phyloP scores from a whole-genome alignment of 495 filamentous ascomycete genomes.

The Evansstolkia leycettana region DNA sequence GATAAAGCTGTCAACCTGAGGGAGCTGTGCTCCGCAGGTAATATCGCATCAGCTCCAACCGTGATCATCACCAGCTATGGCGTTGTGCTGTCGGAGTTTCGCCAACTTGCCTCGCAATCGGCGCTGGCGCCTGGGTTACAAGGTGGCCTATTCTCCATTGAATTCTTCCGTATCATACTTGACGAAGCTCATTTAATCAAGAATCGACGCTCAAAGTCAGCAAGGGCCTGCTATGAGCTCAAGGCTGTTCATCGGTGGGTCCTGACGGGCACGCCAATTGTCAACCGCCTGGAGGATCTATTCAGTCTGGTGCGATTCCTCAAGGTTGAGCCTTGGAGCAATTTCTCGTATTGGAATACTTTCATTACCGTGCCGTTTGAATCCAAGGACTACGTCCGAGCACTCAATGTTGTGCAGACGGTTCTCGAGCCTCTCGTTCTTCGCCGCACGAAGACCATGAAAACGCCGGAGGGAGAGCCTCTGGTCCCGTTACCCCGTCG shows the following conservation, averaged over 20 bases:
- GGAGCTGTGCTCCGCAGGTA: conserved; percentile 64
- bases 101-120: conserved; percentile 43
- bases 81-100: conserved; percentile 80
- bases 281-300: conserved; percentile 93
- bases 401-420: conserved; percentile 92
- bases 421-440: conserved; percentile 94
- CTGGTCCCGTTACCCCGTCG: conserved; percentile 78
- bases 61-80: conserved; percentile 96
- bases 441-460: conserved; percentile 93
- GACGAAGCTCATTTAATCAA: conserved; percentile 95
- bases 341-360: conserved; percentile 97
- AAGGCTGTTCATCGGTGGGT: conserved; percentile 80
- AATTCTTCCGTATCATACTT: conserved; percentile 88
- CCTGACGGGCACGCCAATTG: conserved; percentile 90
- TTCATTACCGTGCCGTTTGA: conserved; percentile 98
- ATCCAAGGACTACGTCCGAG: conserved; percentile 82
- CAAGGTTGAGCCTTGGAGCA: conserved; percentile 91
- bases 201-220: conserved; percentile 79
- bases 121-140: conserved; percentile 43
- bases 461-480: conserved; percentile 77
- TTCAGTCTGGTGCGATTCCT: conserved; percentile 89
- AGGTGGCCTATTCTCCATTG: conserved; percentile 76
- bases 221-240: conserved; percentile 85
- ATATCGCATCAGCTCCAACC: conserved; percentile 65
- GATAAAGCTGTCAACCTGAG: conserved; percentile 70